A percentile compares a stretch with the other conserved stretches of the same genome.
Conservation (phyloP, 1,284 basidiomycete species). For the Inonotus hispidus region DNA sequence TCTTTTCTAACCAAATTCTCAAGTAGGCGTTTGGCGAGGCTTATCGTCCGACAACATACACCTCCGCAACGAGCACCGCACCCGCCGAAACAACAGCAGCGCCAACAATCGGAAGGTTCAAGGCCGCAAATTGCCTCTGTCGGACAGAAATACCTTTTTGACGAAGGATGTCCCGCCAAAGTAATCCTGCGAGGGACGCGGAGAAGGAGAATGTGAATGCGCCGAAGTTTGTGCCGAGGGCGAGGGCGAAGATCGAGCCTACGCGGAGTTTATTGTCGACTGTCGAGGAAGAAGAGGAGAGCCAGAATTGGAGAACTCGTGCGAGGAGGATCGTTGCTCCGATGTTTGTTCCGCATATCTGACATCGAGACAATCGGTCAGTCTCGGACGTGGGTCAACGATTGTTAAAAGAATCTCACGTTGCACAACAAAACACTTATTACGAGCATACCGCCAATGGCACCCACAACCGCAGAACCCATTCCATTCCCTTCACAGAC, state of each 20-base stretch:
- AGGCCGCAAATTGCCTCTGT: constrained; percentile 62
- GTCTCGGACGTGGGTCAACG: background rate
- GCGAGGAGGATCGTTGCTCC: constrained; percentile 91
- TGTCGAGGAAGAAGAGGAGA: constrained; percentile 20
- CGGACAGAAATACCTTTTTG: constrained; percentile 76
- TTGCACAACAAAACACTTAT: constrained; percentile 73
- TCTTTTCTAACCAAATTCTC: no score
- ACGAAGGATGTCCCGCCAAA: constrained; percentile 78
- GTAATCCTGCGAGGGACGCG: constrained; percentile 84
- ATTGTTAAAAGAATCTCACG: constrained; percentile 32
- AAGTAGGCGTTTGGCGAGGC: background rate
- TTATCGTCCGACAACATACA: constrained; percentile 9
- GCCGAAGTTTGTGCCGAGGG: constrained; percentile 85
- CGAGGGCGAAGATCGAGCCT: constrained; percentile 53
- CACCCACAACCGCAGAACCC: constrained; percentile 36
- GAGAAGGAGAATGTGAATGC: constrained; percentile 90
- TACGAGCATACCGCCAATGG: constrained; percentile 44
- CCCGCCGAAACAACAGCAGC: constrained; percentile 20
- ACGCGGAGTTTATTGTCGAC: constrained; percentile 29
- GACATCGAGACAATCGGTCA: constrained; percentile 8
- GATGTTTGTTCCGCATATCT: constrained; percentile 89
- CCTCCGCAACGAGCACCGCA: constrained; percentile 17
- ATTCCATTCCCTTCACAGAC: constrained; percentile 18
- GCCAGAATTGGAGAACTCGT: constrained; percentile 46
- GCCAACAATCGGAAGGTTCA: constrained; percentile 61